These are phyloP conservation scores for Arthromyces matolae DNA, from an alignment of 768 basidiomycete species.

Conservation along the genomic window DNA sequence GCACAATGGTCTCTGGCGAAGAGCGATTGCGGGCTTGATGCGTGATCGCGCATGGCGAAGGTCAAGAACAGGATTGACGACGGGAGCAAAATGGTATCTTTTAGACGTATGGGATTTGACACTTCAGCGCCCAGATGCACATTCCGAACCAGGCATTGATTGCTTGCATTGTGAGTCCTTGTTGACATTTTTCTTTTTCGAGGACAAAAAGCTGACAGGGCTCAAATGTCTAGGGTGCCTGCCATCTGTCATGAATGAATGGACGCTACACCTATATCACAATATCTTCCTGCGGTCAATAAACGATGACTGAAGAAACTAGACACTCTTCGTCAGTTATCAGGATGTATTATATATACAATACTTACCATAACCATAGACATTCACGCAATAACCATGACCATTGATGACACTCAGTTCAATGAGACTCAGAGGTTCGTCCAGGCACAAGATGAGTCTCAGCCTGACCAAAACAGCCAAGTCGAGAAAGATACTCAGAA, in stretches of 20 bases:
- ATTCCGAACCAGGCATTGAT: constrained; percentile 25
- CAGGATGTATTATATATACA: no score
- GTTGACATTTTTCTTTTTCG: neutral
- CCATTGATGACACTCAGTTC: no score
- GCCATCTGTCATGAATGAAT: constrained; percentile 22
- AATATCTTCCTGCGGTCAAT: constrained; percentile 14
- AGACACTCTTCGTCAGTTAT: neutral
- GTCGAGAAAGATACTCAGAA: no score
- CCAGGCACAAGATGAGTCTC: no score
- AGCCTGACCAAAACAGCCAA: no score
- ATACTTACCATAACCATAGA: no score
- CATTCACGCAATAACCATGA: no score
- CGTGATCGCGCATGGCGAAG: constrained; percentile 14
- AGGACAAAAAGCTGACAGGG: no score
- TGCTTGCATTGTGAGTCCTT: constrained; percentile 26
- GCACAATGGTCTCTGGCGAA: constrained; percentile 22
- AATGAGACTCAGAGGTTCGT: no score
- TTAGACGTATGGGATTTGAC: constrained; percentile 25
- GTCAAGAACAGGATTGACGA: constrained; percentile 6
- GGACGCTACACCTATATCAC: constrained; percentile 24
- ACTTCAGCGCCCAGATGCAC: constrained; percentile 26
- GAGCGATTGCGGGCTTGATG: constrained; percentile 15
- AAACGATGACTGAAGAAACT: constrained; percentile 2
- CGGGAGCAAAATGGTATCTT: constrained; percentile 24
- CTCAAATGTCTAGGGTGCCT: constrained; percentile 24